Percentiles rank a stretch among this genome's conserved stretches.
Conservation (phyloP, 176 grass and related monocot species). For the Musa troglodytarum region DNA sequence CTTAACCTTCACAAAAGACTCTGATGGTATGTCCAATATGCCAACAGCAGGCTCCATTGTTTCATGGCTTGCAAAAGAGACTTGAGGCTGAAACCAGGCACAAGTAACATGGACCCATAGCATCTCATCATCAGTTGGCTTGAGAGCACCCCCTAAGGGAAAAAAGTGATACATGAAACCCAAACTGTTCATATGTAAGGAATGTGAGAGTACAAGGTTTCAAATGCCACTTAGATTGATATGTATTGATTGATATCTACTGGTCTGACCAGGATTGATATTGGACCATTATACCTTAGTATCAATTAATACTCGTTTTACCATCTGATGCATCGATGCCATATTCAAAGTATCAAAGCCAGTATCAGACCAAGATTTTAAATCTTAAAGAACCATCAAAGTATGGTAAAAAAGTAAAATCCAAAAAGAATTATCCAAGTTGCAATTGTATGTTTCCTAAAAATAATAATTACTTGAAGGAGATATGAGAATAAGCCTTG, state of each 20-base stretch:
- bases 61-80: conserved; percentile 91
- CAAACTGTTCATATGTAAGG: background rate
- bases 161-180: conserved; percentile 15
- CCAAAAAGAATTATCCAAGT: background rate
- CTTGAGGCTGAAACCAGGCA: conserved; percentile 97
- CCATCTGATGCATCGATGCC: too few species aligned
- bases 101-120: conserved; percentile 95
- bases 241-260: too few species aligned
- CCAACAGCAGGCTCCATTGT: conserved; percentile 94
- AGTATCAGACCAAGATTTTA: too few species aligned
- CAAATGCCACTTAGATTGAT: too few species aligned
- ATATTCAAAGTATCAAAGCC: too few species aligned
- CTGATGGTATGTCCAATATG: conserved; percentile 70
- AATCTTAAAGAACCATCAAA: background rate
- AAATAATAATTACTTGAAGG: too few species aligned
- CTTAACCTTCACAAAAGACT: conserved; percentile 82
- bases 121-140: conserved; percentile 76
- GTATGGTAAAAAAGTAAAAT: background rate
- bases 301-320: too few species aligned
- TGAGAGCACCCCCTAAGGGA: conserved; percentile 75
- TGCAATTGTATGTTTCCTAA: too few species aligned
- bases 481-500: too few species aligned
- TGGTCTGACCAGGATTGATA: too few species aligned
- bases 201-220: background rate
- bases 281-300: too few species aligned